A percentile compares a stretch with the other conserved stretches of the same genome.
These are phyloP conservation scores for Candida verbasci DNA, from an alignment of 805 yeast genomes.

Conservation along the genomic window DNA sequence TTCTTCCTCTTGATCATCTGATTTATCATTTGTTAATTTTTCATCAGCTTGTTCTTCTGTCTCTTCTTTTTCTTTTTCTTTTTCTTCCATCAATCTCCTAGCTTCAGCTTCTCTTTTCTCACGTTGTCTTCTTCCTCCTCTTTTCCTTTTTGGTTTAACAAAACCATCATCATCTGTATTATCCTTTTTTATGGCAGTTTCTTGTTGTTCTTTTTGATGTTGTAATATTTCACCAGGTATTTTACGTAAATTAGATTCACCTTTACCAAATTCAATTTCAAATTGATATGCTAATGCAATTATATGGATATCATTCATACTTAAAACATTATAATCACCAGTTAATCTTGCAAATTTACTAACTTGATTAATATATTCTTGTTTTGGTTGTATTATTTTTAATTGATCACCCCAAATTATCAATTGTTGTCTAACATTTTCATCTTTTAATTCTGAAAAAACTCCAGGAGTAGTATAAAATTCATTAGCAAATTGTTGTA, in stretches of 20 bases:
- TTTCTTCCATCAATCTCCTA: constrained; percentile 19
- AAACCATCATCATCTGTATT: constrained; percentile 5
- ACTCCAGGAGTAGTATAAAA: constrained; percentile 93
- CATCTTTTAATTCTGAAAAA: constrained; percentile 80
- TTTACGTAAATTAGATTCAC: constrained; percentile 58
- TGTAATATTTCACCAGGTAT: constrained; percentile 60
- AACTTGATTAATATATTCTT: constrained; percentile 59
- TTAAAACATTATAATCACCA: constrained; percentile 86
- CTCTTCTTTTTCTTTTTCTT: constrained; percentile 8
- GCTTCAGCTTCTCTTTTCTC: constrained; percentile 46
- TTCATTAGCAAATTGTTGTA: constrained; percentile 64
- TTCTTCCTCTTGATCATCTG: constrained; percentile 10
- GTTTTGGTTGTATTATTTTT: constrained; percentile 71
- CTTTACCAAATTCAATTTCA: constrained; percentile 71
- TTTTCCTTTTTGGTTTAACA: constrained; percentile 29
- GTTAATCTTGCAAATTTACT: constrained; percentile 76
- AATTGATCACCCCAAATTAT: constrained; percentile 75
- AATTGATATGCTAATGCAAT: constrained; percentile 88
- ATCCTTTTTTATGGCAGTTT: constrained; percentile 9
- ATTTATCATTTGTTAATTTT: too few relatives aligned
- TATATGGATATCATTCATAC: constrained; percentile 88
- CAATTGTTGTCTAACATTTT: constrained; percentile 72
- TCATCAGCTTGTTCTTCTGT: constrained; percentile 7
- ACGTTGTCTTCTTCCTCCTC: constrained; percentile 65
- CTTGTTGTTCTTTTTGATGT: constrained; percentile 6